Conservation (phyloP, 176 grass and related monocot species). For the Tillandsia fasciculata region DNA sequence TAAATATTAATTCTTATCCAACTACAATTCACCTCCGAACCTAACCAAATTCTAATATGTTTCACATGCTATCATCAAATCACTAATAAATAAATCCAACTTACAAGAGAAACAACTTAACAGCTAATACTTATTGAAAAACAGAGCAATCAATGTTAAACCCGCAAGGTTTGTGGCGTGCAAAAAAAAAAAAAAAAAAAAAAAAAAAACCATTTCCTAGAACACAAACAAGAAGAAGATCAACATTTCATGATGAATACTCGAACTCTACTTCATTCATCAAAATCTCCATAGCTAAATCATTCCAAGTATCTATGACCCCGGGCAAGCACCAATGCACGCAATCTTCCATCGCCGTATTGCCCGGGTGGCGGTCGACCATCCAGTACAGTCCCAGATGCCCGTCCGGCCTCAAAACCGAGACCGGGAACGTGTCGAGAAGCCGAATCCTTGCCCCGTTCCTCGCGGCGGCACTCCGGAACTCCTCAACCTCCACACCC, state of each 20-base stretch:
- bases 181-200: no score
- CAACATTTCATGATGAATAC: background rate
- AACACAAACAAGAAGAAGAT: no score
- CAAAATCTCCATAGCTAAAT: constrained; percentile 65
- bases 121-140: no score
- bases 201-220: no score
- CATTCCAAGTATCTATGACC: constrained; percentile 64
- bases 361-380: constrained; percentile 41
- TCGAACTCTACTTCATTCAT: background rate
- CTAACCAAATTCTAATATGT: no score
- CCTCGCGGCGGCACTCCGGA: constrained; percentile 14
- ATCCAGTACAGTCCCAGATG: constrained; percentile 61
- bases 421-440: constrained; percentile 58
- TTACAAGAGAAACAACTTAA: no score
- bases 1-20: no score
- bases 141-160: no score
- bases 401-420: constrained; percentile 60
- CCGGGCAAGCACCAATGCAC: constrained; percentile 91
- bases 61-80: no score
- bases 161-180: no score
- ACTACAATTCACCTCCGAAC: no score
- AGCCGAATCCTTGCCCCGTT: constrained; percentile 28
- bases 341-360: constrained; percentile 59
- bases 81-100: no score
- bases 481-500: constrained; percentile 61